These are phyloP conservation scores for Meredithiella fracta DNA, from an alignment of 2,329 filamentous ascomycete genomes.

Conservation along the genomic window DNA sequence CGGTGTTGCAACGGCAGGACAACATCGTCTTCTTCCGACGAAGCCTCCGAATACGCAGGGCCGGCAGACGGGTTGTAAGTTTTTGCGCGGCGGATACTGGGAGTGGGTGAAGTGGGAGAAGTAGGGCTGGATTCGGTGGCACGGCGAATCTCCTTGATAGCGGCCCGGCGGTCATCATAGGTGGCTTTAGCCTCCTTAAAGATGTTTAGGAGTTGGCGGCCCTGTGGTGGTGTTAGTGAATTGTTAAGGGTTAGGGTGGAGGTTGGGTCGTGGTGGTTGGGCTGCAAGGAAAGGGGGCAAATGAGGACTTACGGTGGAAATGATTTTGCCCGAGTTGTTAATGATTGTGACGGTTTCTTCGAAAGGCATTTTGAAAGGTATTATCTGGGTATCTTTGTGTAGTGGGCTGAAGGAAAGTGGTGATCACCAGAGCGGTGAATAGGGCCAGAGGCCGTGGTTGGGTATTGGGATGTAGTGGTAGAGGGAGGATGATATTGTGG, in stretches of 20 bases:
- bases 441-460: not conserved
- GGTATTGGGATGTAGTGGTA: not conserved
- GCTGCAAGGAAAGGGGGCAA: not conserved
- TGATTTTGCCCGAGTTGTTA: conserved; percentile 79
- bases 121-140: conserved; percentile 43
- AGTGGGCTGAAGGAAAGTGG: not conserved
- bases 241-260: conserved; percentile 3
- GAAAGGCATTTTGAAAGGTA: conserved; percentile 24
- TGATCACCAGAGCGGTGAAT: not conserved
- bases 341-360: conserved; percentile 73
- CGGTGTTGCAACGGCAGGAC: conserved; percentile 14
- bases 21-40: conserved; percentile 14
- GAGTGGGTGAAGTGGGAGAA: conserved; percentile 16
- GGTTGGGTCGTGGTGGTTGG: not conserved
- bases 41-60: conserved; percentile 11
- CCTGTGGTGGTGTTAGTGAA: conserved; percentile 35
- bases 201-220: conserved; percentile 75
- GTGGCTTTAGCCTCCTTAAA: conserved; percentile 84
- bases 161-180: conserved; percentile 75
- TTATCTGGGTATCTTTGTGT: not conserved
- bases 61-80: conserved; percentile 15
- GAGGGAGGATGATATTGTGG: not conserved
- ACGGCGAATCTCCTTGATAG: conserved; percentile 50
- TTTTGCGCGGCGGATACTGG: conserved; percentile 17
- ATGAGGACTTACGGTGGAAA: conserved; percentile 53